Evolutionary conservation across 139 green algal species (phyloP), one percentile per base, ranked within the genome.

Genomic region (Chlamydomonas asymmetrica): DNA sequence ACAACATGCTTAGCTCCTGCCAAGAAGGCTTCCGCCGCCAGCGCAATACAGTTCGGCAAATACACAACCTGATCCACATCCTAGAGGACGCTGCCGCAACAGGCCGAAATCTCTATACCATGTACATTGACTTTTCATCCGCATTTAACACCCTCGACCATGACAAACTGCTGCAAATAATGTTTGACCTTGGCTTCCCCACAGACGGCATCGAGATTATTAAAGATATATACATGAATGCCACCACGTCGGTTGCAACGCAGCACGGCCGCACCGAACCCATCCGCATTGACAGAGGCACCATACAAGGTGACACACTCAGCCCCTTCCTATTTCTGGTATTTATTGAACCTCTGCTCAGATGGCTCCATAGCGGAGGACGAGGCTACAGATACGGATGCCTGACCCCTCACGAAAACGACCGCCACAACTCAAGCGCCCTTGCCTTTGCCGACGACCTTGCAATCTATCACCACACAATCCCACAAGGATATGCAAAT

Each of bases 111-210:
- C 41, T 85, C 0, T 84, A 81, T 31, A 1, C 72, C 1, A 57
- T 85, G 0, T 75, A 77, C 7, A 23, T 81, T 16, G 84, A 89
- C 66, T 82, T 84, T 57, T 74, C 66, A 9, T 69, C 66, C 34
- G 81, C 81, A 9, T 85, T 90, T 34, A 75, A 87, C 31, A 87
- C 75, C 1, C 74, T 84, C 18, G 38, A 77, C 10, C 84, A 89
- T 43, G 75, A 84, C 39, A 71, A 73, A 2, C 63, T 89, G 7
- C 57, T 89, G 0, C 41, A 49, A 22, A 76, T 85, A 2, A 73
- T 86, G 76, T 69, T 63, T 18, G 77, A 85, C 54, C 45, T 85
- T 10, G 80, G 80, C 22, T 80, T 86, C 40, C 77, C 80, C 1
- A 31, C 9, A 5, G 79, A 85, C 29, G 66, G 70, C 1, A 76